Conservation (phyloP, 2,329 filamentous ascomycete genomes). For the Aspergillus persii region DNA sequence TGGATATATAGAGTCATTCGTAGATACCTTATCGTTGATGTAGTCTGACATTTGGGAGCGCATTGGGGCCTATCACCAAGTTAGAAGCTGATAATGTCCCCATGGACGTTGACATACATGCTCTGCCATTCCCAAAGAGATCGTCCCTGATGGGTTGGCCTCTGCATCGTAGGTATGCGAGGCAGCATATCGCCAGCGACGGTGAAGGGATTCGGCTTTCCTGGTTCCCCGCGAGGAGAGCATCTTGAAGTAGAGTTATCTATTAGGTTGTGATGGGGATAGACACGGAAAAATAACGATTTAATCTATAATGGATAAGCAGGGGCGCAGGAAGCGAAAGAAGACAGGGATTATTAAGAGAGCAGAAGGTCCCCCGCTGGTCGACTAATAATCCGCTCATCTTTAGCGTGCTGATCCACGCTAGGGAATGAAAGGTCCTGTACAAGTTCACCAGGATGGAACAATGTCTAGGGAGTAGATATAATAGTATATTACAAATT, state of each 20-base stretch:
- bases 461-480: neutral
- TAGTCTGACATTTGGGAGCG: constrained; percentile 39
- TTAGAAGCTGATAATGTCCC: neutral
- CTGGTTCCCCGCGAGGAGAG: constrained; percentile 27
- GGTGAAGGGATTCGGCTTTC: constrained; percentile 20
- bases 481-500: neutral
- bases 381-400: neutral
- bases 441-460: neutral
- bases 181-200: constrained; percentile 29
- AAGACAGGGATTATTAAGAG: no score
- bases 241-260: constrained; percentile 15
- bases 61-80: constrained; percentile 32
- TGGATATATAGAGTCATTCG: neutral
- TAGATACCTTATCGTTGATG: constrained; percentile 36
- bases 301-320: no score
- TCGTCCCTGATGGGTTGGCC: constrained; percentile 30
- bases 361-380: neutral
- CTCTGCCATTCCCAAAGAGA: constrained; percentile 38
- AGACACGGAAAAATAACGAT: neutral
- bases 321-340: no score
- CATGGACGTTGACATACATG: constrained; percentile 24
- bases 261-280: no score
- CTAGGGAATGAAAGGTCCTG: neutral
- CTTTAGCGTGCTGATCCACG: neutral
- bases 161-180: constrained; percentile 26